Evolutionary conservation across 495 filamentous ascomycete genomes (phyloP).

Genomic region (Rhizodiscina lignyota): DNA sequence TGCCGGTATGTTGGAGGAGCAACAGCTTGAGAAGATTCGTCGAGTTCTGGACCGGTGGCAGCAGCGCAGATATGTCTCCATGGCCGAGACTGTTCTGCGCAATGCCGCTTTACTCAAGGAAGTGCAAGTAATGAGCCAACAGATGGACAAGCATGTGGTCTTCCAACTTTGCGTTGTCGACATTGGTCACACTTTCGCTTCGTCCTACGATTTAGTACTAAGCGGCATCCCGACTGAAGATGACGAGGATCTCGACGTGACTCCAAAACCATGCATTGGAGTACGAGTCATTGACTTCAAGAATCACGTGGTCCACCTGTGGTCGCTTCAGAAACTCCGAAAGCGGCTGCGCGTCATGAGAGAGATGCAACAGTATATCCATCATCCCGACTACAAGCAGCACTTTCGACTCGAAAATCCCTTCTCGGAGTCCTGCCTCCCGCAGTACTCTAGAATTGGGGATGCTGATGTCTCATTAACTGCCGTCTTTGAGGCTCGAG

Average conservation of each 20-base stretch:
- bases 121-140: constrained; percentile 94
- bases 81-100: constrained; percentile 86
- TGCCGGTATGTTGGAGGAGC: too few relatives aligned
- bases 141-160: constrained; percentile 82
- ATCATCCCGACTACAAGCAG: constrained; percentile 83
- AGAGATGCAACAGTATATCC: constrained; percentile 90
- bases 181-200: constrained; percentile 70
- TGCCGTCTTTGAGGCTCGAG: constrained; percentile 86
- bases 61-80: constrained; percentile 70
- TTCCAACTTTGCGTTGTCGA: constrained; percentile 94
- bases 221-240: constrained; percentile 86
- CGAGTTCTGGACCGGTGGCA: constrained; percentile 58
- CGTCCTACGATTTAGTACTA: constrained; percentile 89
- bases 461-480: constrained; percentile 87
- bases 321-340: constrained; percentile 87
- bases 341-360: constrained; percentile 79
- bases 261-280: constrained; percentile 77
- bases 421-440: constrained; percentile 77
- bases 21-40: constrained; percentile 34
- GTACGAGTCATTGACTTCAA: constrained; percentile 87
- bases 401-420: constrained; percentile 66
- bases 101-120: constrained; percentile 81
- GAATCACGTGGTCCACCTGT: constrained; percentile 71
- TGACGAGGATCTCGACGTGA: constrained; percentile 63
- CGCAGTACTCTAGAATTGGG: constrained; percentile 80